Evolutionary conservation across 2,329 filamentous ascomycete species (phyloP), one percentile per base, ranked within the genome.

Genomic region (Stemphylium beticola): DNA sequence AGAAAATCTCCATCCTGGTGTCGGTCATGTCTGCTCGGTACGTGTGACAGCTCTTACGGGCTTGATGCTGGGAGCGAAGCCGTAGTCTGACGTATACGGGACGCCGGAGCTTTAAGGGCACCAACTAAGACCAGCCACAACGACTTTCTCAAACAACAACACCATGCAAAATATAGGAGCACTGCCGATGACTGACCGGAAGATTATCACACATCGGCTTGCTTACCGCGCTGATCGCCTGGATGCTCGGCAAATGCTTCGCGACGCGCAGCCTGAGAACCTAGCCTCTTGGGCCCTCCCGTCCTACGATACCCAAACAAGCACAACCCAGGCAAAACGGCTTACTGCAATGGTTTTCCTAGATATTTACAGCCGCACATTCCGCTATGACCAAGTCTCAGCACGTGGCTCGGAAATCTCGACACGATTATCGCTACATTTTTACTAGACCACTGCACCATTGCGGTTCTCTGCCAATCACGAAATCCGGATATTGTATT

Each of bases 51-150:
- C 34, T 41, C 34, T 29, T 50, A 26, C 52, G 34, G 32, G 52
- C 52, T 56, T 58, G 24, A 58, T 62, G 54, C 60, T 50, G 46
- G 60, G 11, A 44, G 17, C 22, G n/a, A 46, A 22, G 46, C 34
- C 15, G 39, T 54, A 40, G 51, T 46, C 53, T 39, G 57, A 60
- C 59, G 39, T 40, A 47, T 45, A 41, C 48, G 43, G 48, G 49
- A 58, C 57, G 43, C 60, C 37, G 60, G 57, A 40, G 42, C 51
- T 37, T 44, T 40, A 33, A 56, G 44, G 45, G 14, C 40, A 39
- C 43, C 42, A 45, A 42, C 56, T 47, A 58, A 53, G 33, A 44
- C 29, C 40, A 49, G 48, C 48, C 48, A 41, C 52, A 47, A 42
- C 39, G 29, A 29, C 38, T 44, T 32, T 36, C 48, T 55, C 52